Conservation (phyloP, 2,329 filamentous ascomycete genomes). For the Mycogone perniciosa region DNA sequence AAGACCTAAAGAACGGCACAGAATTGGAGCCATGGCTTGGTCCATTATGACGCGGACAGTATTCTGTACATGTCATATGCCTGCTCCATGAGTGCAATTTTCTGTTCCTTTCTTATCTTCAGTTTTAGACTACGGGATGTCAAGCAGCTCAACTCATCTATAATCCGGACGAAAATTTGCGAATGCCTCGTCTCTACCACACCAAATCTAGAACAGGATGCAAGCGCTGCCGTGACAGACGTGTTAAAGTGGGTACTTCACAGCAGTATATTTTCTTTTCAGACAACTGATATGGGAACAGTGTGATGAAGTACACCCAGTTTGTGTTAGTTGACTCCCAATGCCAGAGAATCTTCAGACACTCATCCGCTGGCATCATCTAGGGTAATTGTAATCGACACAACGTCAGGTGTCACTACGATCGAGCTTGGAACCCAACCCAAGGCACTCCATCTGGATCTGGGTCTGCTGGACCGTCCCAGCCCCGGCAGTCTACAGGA, state of each 20-base stretch:
- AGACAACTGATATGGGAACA: constrained; percentile 1
- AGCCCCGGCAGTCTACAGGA: not conserved
- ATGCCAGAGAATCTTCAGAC: not conserved
- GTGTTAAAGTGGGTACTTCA: constrained; percentile 19
- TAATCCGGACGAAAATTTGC: not conserved
- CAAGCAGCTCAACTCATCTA: not conserved
- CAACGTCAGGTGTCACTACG: constrained; percentile 17
- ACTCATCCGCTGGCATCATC: not conserved
- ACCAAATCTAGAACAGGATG: constrained; percentile 27
- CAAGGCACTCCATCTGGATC: not conserved
- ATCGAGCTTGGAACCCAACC: constrained; percentile 7
- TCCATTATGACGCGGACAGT: no score
- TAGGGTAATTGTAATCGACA: constrained; percentile 19
- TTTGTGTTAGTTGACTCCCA: constrained; percentile 14
- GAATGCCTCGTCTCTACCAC: constrained; percentile 22
- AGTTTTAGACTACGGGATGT: no score
- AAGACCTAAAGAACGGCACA: no score
- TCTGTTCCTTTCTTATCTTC: no score
- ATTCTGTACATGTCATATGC: no score
- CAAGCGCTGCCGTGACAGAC: constrained; percentile 20
- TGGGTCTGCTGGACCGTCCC: no score
- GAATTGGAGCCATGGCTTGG: no score
- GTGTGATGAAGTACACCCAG: constrained; percentile 19
- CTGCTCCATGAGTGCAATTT: no score
- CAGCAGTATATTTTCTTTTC: not conserved